These are phyloP conservation scores for Castanopsis chinensis DNA, from an alignment of 306 rosid species.

Conservation along the genomic window DNA sequence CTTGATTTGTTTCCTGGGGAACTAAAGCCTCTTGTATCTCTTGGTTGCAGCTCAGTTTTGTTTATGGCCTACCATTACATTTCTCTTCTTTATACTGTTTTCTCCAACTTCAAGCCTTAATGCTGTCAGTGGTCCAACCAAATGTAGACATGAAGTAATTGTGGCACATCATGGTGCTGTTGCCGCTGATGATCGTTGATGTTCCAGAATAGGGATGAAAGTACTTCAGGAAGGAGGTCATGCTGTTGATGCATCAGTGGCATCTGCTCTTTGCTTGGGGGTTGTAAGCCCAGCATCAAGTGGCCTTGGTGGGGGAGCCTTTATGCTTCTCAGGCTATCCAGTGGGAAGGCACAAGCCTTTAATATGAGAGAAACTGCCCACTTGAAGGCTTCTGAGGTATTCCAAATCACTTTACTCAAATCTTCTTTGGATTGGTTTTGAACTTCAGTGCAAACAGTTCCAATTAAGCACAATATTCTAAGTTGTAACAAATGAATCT, in stretches of 20 bases:
- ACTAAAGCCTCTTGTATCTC: neutral
- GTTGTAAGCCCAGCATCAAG: conserved; percentile 84
- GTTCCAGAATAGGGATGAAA: conserved; percentile 61
- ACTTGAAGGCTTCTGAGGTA: conserved; percentile 66
- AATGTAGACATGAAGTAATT: conserved; percentile 42
- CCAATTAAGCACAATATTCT: neutral
- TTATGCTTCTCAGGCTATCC: conserved; percentile 57
- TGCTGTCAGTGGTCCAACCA: conserved; percentile 6
- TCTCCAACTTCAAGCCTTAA: conserved; percentile 23
- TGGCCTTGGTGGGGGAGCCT: conserved; percentile 87
- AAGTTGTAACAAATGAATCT: neutral
- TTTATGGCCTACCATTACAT: conserved; percentile 28
- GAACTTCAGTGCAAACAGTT: neutral
- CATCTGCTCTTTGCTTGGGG: conserved; percentile 76
- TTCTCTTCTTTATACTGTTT: conserved; percentile 33
- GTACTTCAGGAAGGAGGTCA: conserved; percentile 69
- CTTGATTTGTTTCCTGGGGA: neutral
- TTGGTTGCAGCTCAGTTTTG: conserved; percentile 30
- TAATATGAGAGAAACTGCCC: conserved; percentile 89
- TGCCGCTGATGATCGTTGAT: conserved; percentile 65
- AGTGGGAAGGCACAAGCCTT: conserved; percentile 51
- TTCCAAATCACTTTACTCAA: conserved; percentile 6
- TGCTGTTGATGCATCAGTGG: conserved; percentile 79
- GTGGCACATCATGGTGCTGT: conserved; percentile 58
- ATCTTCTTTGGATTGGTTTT: neutral